phyloP scores from a whole-genome alignment of 306 rosid genomes.

The Medicago ruthenica region DNA sequence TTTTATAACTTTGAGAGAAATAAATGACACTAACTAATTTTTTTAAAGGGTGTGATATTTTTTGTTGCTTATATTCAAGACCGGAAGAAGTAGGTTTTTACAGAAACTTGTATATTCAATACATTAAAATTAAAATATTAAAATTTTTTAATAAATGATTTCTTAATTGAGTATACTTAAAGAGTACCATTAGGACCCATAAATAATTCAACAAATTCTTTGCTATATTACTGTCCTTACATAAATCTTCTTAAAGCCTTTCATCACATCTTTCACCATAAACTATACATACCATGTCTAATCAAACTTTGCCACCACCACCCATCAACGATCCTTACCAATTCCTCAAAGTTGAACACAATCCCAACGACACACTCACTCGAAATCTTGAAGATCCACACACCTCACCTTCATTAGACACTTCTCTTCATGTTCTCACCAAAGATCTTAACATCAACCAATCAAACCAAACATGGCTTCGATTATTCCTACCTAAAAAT shows the following conservation, averaged over 20 bases:
- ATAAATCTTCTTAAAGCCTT: not conserved
- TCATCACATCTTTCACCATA: not conserved
- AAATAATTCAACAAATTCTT: too few species aligned
- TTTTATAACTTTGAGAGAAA: too few species aligned
- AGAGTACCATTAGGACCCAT: too few species aligned
- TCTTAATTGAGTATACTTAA: too few species aligned
- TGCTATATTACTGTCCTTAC: too few species aligned
- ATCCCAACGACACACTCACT: constrained; percentile 48
- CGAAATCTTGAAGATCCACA: constrained; percentile 28
- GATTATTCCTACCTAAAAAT: not conserved
- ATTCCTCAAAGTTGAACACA: constrained; percentile 29
- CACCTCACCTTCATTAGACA: constrained; percentile 36
- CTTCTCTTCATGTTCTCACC: constrained; percentile 42
- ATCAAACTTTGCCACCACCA: not conserved
- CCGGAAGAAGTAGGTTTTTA: too few species aligned
- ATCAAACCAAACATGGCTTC: constrained; percentile 45
- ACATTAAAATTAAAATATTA: too few species aligned
- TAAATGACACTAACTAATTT: too few species aligned
- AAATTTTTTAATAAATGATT: too few species aligned
- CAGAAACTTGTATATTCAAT: too few species aligned
- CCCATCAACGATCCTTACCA: constrained; percentile 38
- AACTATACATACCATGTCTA: constrained; percentile 11
- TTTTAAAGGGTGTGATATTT: too few species aligned
- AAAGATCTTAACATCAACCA: constrained; percentile 54
- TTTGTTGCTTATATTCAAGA: too few species aligned